Evolutionary conservation across 179 eudicot species (phyloP).

Genomic region (Beta lomatogona): DNA sequence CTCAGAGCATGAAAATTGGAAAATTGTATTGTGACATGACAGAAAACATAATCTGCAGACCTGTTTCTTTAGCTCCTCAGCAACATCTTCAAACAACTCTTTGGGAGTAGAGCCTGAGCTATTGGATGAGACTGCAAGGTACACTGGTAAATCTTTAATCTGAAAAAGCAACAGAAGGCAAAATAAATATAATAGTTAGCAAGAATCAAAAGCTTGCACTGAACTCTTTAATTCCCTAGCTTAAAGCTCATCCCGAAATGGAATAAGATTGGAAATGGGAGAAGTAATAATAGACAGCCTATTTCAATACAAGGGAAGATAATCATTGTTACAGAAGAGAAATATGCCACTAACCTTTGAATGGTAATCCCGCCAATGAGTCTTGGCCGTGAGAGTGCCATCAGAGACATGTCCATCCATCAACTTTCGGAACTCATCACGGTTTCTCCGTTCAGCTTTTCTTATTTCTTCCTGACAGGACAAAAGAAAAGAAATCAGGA

Average conservation of each 20-base stretch:
- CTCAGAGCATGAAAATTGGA: background rate
- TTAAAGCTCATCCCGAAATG: background rate
- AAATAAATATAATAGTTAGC: background rate
- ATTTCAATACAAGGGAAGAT: background rate
- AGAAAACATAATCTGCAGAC: conserved; percentile 30
- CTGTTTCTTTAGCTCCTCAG: conserved; percentile 91
- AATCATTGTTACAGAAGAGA: background rate
- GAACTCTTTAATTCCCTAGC: conserved; percentile 10
- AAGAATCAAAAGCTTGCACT: background rate
- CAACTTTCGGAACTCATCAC: conserved; percentile 93
- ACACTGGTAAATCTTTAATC: conserved; percentile 85
- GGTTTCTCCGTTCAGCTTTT: conserved; percentile 87
- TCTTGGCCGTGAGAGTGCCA: conserved; percentile 66
- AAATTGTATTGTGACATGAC: background rate
- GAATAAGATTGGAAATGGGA: background rate
- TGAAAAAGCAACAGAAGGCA: conserved; percentile 21
- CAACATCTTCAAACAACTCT: conserved; percentile 91
- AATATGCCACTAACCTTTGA: conserved; percentile 53
- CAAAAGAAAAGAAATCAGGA: background rate
- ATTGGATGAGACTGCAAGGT: conserved; percentile 84
- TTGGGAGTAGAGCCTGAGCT: conserved; percentile 82
- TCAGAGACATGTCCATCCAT: conserved; percentile 82
- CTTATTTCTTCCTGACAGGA: conserved; percentile 74
- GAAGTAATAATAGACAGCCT: background rate
- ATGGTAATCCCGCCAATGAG: conserved; percentile 88